A percentile compares a stretch with the other conserved stretches of the same genome.
phyloP scores from a whole-genome alignment of 192 early-diverging fungal genomes.

The Obelidium mucronatum region DNA sequence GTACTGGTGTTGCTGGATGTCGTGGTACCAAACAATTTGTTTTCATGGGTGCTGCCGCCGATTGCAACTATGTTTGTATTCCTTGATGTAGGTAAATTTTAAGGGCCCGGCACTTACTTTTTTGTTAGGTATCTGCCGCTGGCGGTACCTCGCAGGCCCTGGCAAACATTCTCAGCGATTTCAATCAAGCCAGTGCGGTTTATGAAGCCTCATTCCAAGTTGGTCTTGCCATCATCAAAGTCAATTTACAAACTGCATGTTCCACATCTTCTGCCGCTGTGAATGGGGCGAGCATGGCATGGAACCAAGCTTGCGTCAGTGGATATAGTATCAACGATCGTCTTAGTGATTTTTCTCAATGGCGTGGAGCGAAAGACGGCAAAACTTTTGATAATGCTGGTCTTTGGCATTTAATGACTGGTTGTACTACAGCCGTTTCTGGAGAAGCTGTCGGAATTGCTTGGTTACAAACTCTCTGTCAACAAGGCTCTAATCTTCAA shows the following conservation, averaged over 20 bases:
- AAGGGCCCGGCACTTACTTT: not conserved
- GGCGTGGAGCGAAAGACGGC: conserved; percentile 74
- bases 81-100: not conserved
- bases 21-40: conserved; percentile 38
- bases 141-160: conserved; percentile 49
- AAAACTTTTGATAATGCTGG: conserved; percentile 69
- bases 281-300: conserved; percentile 44
- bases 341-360: conserved; percentile 86
- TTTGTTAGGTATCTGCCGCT: conserved; percentile 23
- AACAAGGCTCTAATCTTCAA: conserved; percentile 56
- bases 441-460: conserved; percentile 77
- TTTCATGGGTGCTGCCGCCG: conserved; percentile 58
- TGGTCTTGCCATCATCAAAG: conserved; percentile 79
- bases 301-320: conserved; percentile 81
- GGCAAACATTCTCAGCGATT: conserved; percentile 78
- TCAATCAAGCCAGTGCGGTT: conserved; percentile 80
- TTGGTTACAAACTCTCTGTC: conserved; percentile 82
- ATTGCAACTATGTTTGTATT: conserved; percentile 55
- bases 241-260: conserved; percentile 71
- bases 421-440: conserved; percentile 31
- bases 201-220: conserved; percentile 90
- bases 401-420: conserved; percentile 79
- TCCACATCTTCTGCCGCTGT: conserved; percentile 11
- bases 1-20: conserved; percentile 22
- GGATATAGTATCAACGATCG: conserved; percentile 74